Base-by-base conservation (phyloP, 2,329 filamentous ascomycete species). In the Microdochium paspali region DNA sequence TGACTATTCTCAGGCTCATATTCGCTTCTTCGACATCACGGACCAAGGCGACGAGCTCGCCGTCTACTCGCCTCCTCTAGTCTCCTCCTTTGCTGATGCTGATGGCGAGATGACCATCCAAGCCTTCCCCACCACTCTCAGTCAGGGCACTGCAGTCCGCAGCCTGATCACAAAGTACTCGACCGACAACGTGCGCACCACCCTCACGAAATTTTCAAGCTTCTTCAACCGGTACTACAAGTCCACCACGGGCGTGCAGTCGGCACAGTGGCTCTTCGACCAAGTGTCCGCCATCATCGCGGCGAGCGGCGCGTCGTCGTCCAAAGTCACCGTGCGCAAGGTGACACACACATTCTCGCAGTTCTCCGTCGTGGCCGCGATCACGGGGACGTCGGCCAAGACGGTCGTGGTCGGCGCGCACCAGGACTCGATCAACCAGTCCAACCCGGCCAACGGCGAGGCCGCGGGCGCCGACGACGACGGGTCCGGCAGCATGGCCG, bases 1-100 rank as follows among this genome's bases (percentile, higher is more conserved):
- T 28, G 44, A 24, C 10, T 49, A 28, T 47, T 2, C 32, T 24
- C 56, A 86, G 80, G 72, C 84, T 62, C 84, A 84, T 51, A 73
- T 78, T 52, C 84, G 82, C 59, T 90, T 90, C 71, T 87, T 89
- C 70, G 86, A 90, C 65, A 84, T 90, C 58, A 89, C 85, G 24
- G 72, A 82, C 48, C 77, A 77, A 20, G 35, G 35, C 46, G 69
- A 72, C 20, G 75, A 82, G 45, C 71, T 80, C 43, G 79, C 80
- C 48, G 62, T 69, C 51, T 61, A 20, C 35, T 56, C 53, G 56
- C 50, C 51, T 53, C 57, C 2, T 46, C 52, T n/a, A 55, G 55
- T 24, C 51, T 50, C 10, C 47, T 52, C 40, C 64, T 62, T 50
- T 55, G 61, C 49, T 68, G 67, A 54, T 72, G 80, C 56, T 71